A percentile compares a stretch with the other conserved stretches of the same genome.
These are phyloP conservation scores for Debaryomycetaceae sp. DNA, from an alignment of 1,139 yeast species.

Conservation along the genomic window DNA sequence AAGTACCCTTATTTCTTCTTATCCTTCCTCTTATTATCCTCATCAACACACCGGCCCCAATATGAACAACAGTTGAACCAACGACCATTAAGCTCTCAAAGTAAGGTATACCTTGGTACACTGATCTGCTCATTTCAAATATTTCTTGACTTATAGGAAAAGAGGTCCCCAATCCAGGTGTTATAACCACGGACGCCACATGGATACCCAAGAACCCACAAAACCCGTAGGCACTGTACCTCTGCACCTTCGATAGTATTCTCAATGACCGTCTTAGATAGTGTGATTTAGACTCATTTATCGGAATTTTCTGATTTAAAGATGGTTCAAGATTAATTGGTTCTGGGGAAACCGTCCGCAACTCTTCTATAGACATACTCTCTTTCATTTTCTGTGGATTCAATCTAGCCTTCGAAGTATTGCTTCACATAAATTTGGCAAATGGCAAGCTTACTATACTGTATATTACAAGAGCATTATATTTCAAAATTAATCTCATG, in stretches of 20 bases:
- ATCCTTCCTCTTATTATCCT: slow-evolving; percentile 34
- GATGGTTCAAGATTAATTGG: slow-evolving; percentile 13
- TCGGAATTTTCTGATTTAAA: neutral
- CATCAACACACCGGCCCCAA: slow-evolving; percentile 51
- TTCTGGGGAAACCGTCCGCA: slow-evolving; percentile 11
- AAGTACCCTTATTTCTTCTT: slow-evolving; percentile 9
- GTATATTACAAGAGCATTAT: neutral
- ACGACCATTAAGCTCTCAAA: slow-evolving; percentile 49
- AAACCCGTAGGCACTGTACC: slow-evolving; percentile 62
- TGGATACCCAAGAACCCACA: slow-evolving; percentile 59
- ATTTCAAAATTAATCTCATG: neutral
- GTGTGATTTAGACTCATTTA: slow-evolving; percentile 1
- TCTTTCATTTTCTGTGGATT: neutral
- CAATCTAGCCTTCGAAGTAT: neutral
- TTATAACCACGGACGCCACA: slow-evolving; percentile 49
- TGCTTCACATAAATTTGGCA: neutral
- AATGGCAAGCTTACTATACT: neutral
- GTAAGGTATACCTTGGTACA: slow-evolving; percentile 52
- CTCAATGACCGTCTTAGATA: slow-evolving; percentile 1
- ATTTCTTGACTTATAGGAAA: slow-evolving; percentile 47
- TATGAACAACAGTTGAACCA: slow-evolving; percentile 49
- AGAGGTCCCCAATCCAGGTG: slow-evolving; percentile 50
- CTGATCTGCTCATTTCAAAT: slow-evolving; percentile 57
- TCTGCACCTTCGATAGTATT: slow-evolving; percentile 35
- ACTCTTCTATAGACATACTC: neutral